Evolutionary conservation across 345 rosid species (phyloP), one percentile per base, ranked within the genome.

Genomic region (Raphanus sativus): DNA sequence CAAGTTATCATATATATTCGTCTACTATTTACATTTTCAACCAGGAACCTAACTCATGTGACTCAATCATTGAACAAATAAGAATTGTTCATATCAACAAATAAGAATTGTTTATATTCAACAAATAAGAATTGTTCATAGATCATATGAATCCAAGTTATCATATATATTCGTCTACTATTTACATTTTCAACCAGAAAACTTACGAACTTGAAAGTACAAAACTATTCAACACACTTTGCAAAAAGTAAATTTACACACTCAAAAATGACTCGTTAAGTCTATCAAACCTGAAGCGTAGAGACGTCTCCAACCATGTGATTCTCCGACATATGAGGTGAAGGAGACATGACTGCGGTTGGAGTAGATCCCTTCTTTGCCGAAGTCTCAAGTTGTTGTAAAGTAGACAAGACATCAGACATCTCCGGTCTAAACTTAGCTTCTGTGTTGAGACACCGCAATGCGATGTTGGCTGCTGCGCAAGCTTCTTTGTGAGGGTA

Each of bases 341-440:
- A 56, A 62, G 80, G 80, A 67, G 83, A 74, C 50, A 48, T 11
- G 33, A 55, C 9, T 24, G 25, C 5, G 17, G 26, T 61, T 61
- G 62, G 63, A 69, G 58, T 62, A 62, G 58, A 17, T 4, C 55
- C 55, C 1, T 8, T 68, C 24, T 52, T 69, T 8, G 59, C 15
- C 2, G 10, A 60, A 52, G 6, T 10, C 36, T 62, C 74, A 26
- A 79, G 70, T 63, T 56, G 60, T 73, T 87, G 84, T 17, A 91
- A 79, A 15, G 79, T 69, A 8, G 59, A 65, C 58, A 89, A 65
- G 38, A 91, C 87, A 48, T 87, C 87, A 24, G 85, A 55, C 90
- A 91, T 89, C 16, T 77, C 66, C 4, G 93, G 94, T 11, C 91
- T 85, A 56, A 67, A 52, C 85, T 87, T 86, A 77, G 91, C 85